Conservation (phyloP, 768 basidiomycete genomes). For the Xerocomus potaroensis region DNA sequence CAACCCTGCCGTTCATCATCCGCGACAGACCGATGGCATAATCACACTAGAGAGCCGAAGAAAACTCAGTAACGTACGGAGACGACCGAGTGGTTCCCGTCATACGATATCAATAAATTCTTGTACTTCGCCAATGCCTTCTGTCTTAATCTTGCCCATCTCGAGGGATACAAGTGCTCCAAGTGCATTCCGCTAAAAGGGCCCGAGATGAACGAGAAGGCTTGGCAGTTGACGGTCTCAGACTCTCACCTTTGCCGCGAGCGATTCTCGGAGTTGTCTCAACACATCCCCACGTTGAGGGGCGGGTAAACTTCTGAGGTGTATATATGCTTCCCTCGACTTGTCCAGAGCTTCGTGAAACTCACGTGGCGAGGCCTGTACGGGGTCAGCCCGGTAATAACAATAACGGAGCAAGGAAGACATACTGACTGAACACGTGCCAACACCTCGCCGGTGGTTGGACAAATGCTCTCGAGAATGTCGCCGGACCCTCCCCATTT, state of each 20-base stretch:
- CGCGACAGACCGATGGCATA: slow-evolving; percentile 90
- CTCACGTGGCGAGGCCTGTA: slow-evolving; percentile 67
- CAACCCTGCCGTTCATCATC: slow-evolving; percentile 89
- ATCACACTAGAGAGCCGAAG: slow-evolving; percentile 64
- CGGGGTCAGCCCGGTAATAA: slow-evolving; percentile 9
- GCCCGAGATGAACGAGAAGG: slow-evolving; percentile 8
- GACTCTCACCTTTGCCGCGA: slow-evolving; percentile 70
- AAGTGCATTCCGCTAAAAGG: slow-evolving; percentile 61
- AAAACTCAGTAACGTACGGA: slow-evolving; percentile 7
- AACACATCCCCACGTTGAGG: slow-evolving; percentile 87
- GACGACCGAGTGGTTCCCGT: slow-evolving; percentile 6
- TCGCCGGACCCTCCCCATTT: slow-evolving; percentile 76
- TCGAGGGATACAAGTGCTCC: slow-evolving; percentile 83
- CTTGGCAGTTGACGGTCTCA: neutral
- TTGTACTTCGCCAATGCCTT: slow-evolving; percentile 91
- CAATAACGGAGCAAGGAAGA: slow-evolving; percentile 6
- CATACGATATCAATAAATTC: slow-evolving; percentile 93
- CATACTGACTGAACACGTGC: slow-evolving; percentile 69
- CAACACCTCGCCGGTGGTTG: slow-evolving; percentile 82
- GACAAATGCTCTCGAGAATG: slow-evolving; percentile 66
- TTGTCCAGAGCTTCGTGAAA: slow-evolving; percentile 63
- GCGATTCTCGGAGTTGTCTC: slow-evolving; percentile 80
- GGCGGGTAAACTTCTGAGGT: slow-evolving; percentile 75
- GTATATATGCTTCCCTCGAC: slow-evolving; percentile 66
- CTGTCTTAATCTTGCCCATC: slow-evolving; percentile 89